Base-by-base conservation (phyloP, 306 rosid genomes). In the Trifolium subterraneum region DNA sequence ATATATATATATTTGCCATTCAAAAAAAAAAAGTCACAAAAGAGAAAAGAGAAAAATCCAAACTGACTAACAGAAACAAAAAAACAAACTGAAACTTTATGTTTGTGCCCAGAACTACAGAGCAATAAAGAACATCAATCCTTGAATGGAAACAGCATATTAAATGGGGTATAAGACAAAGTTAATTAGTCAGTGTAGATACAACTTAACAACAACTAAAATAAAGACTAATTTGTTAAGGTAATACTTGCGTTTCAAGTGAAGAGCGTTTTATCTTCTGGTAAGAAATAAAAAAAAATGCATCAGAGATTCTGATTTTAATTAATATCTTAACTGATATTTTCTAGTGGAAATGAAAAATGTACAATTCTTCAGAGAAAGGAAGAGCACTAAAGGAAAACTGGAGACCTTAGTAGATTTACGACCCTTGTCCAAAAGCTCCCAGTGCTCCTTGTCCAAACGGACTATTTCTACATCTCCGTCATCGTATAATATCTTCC, bases 261-360 rank as follows among this genome's bases (percentile, higher is more conserved):
- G 89, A 84, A 44, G 87, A 82, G 72, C 78, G 76, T 70, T 83
- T 90, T 47, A 71, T 75, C 86, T 88, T 95, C 99, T 92, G 98
- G 19, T 74, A 74, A 84, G 68, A 48, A 75, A 75, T 41, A 39
- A 1, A n/a, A 22, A n/a, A 84, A 64, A 51, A 38, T 16, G 42
- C 47, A 78, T 85, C 78, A 92, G 80, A 74, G 65, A 65, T 36
- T 84, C 78, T 87, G 80, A 76, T 60, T 74, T 48, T 64, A 70
- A 59, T 54, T 64, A 69, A 63, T n/a, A n/a, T 73, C 52, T 68
- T 4, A 63, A 80, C 15, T 48, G 31, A 58, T 72, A 29, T 63
- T 44, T 62, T 69, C 61, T 22, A 51, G 60, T 52, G 68, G 62
- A 84, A 76, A 81, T 22, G 70, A n/a, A 60, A 71, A 47, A 76